These are phyloP conservation scores for Ramularia collo-cygni DNA, from an alignment of 2,329 filamentous ascomycete species.

Conservation along the genomic window DNA sequence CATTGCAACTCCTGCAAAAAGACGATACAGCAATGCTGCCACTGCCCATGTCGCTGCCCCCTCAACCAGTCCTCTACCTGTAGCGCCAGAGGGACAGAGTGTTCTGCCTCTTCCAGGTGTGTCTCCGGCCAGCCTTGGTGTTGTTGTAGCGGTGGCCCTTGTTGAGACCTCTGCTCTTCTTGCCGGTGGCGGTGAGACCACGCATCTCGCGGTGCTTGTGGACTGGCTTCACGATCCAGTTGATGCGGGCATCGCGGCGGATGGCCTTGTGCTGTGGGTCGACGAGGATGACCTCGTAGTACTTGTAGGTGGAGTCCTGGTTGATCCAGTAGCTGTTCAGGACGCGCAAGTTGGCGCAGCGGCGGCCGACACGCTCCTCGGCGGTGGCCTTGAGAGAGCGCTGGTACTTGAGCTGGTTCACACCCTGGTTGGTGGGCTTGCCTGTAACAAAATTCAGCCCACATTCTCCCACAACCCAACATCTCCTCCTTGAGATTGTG, in stretches of 20 bases:
- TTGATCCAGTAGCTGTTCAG: constrained; percentile 99
- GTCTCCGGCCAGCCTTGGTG: constrained; percentile 91
- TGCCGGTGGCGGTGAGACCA: constrained; percentile 96
- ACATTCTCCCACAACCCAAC: too few species aligned
- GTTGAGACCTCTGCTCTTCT: constrained; percentile 99
- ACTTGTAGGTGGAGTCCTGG: constrained; percentile 99
- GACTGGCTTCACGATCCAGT: constrained; percentile 99
- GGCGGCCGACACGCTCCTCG: constrained; percentile 99
- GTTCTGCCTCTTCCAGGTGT: constrained; percentile 99
- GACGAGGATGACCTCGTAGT: constrained; percentile 99
- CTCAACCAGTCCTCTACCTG: constrained; percentile 54
- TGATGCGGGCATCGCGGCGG: constrained; percentile 97
- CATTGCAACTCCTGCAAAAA: constrained; percentile 16
- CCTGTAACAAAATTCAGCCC: constrained; percentile 52
- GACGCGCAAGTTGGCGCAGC: constrained; percentile 97
- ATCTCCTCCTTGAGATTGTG: neutral
- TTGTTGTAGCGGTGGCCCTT: constrained; percentile 99
- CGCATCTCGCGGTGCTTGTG: constrained; percentile 99
- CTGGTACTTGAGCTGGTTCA: constrained; percentile 99
- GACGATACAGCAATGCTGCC: constrained; percentile 11
- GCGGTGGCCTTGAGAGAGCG: constrained; percentile 95
- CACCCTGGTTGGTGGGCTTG: constrained; percentile 99
- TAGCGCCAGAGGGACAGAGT: constrained; percentile 98
- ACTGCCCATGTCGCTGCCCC: constrained; percentile 6
- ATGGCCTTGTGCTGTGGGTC: constrained; percentile 99